Evolutionary conservation across 352 stramenopile species (phyloP).

Genomic region (Sclerospora graminicola): DNA sequence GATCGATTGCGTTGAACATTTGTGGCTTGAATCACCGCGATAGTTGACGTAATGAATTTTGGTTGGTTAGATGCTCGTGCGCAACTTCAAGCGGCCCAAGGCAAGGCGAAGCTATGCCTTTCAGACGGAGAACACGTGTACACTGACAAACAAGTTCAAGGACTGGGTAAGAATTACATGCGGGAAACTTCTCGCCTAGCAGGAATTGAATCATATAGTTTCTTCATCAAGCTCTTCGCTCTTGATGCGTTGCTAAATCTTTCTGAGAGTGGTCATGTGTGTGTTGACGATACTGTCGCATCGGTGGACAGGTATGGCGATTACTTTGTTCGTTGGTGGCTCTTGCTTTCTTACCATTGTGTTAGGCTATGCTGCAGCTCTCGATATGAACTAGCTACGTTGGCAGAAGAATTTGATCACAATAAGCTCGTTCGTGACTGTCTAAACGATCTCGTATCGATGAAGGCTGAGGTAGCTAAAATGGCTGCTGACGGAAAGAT

Average conservation of each 20-base stretch:
- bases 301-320: slow-evolving; percentile 21
- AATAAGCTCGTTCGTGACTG: slow-evolving; percentile 32
- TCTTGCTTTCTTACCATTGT: neutral
- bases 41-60: neutral
- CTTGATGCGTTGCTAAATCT: slow-evolving; percentile 40
- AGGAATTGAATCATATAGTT: slow-evolving; percentile 65
- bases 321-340: neutral
- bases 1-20: neutral
- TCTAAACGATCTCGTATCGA: slow-evolving; percentile 49
- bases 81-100: slow-evolving; percentile 23
- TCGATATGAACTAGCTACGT: slow-evolving; percentile 25
- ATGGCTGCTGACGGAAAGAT: slow-evolving; percentile 56
- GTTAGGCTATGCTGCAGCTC: slow-evolving; percentile 7
- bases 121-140: slow-evolving; percentile 47
- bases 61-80: slow-evolving; percentile 27
- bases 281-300: slow-evolving; percentile 21
- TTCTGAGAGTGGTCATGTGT: slow-evolving; percentile 22
- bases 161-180: slow-evolving; percentile 84
- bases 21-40: neutral
- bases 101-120: slow-evolving; percentile 30
- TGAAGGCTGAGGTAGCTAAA: slow-evolving; percentile 36
- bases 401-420: slow-evolving; percentile 36
- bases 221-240: slow-evolving; percentile 76
- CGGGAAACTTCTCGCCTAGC: slow-evolving; percentile 40
- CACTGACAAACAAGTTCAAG: slow-evolving; percentile 57